A percentile compares a stretch with the other conserved stretches of the same genome.
phyloP scores from a whole-genome alignment of 257 asterid genomes.

The Fraxinus pennsylvanica region DNA sequence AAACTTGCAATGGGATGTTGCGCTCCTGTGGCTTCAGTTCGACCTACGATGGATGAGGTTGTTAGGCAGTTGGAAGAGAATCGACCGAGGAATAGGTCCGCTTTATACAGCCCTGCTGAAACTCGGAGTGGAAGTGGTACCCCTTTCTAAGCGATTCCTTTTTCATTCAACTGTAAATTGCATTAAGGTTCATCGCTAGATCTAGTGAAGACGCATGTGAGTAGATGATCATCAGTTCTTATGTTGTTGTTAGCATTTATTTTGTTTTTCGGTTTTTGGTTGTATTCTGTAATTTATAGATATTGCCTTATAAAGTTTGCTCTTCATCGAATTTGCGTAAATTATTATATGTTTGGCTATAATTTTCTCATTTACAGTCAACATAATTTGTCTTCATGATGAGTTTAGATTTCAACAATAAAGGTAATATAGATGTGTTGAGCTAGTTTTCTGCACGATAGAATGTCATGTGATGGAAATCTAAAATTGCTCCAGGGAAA shows the following conservation, averaged over 20 bases:
- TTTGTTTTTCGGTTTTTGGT: slow-evolving; percentile 5
- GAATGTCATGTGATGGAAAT: neutral
- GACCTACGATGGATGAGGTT: slow-evolving; percentile 95
- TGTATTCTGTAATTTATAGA: slow-evolving; percentile 22
- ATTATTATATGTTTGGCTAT: neutral
- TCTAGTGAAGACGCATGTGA: neutral
- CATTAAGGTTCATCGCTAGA: slow-evolving; percentile 23
- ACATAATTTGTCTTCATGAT: neutral
- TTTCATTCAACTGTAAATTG: slow-evolving; percentile 31
- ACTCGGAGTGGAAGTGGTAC: slow-evolving; percentile 97
- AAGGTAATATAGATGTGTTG: neutral
- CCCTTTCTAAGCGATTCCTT: slow-evolving; percentile 61
- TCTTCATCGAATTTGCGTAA: neutral
- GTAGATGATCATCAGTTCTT: slow-evolving; percentile 7
- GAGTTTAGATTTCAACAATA: neutral
- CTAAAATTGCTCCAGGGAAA: too few relatives aligned
- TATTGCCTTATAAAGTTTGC: neutral
- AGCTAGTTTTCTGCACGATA: neutral
- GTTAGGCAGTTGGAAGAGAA: slow-evolving; percentile 95
- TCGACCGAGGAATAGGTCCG: slow-evolving; percentile 93
- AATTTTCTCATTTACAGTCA: neutral
- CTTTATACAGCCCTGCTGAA: slow-evolving; percentile 92
- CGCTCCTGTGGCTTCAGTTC: slow-evolving; percentile 80
- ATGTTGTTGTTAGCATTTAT: slow-evolving; percentile 17
- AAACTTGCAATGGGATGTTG: slow-evolving; percentile 99